These are phyloP conservation scores for Exobasidium rhododendri DNA, from an alignment of 1,284 basidiomycete species.

Conservation along the genomic window DNA sequence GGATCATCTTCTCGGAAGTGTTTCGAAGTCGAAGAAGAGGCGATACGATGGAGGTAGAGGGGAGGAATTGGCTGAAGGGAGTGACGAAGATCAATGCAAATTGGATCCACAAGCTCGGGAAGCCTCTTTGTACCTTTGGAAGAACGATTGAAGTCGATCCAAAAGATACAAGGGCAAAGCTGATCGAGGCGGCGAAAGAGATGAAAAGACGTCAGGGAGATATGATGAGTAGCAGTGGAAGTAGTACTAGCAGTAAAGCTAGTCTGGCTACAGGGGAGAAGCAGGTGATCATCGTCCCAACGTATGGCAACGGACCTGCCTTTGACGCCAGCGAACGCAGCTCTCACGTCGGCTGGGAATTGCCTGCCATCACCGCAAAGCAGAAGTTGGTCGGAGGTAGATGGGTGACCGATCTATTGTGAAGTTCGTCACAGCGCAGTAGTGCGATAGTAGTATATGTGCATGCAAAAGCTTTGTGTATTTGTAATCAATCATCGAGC, in stretches of 20 bases:
- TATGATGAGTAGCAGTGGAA: not conserved
- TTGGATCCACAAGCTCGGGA: slow-evolving; percentile 80
- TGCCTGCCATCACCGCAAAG: slow-evolving; percentile 43
- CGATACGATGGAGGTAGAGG: slow-evolving; percentile 12
- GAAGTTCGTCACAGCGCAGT: not conserved
- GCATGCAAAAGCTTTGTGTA: too few species aligned
- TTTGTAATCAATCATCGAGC: too few species aligned
- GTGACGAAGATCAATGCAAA: slow-evolving; percentile 68
- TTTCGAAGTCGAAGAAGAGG: slow-evolving; percentile 9
- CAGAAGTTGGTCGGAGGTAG: slow-evolving; percentile 43
- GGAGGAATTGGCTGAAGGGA: slow-evolving; percentile 39
- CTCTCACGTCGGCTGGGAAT: slow-evolving; percentile 44
- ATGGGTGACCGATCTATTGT: slow-evolving; percentile 33
- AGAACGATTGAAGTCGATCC: slow-evolving; percentile 61
- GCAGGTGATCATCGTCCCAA: slow-evolving; percentile 42
- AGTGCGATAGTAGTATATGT: slow-evolving; percentile 9
- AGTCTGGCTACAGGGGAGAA: slow-evolving; percentile 6
- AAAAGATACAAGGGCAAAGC: slow-evolving; percentile 8
- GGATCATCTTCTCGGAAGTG: slow-evolving; percentile 74
- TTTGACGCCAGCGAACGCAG: slow-evolving; percentile 30
- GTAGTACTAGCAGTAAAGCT: not conserved
- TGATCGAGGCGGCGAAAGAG: slow-evolving; percentile 7
- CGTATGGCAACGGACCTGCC: slow-evolving; percentile 45
- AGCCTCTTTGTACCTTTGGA: slow-evolving; percentile 78
- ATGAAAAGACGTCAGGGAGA: slow-evolving; percentile 4